Evolutionary conservation across 345 rosid species (phyloP).

Genomic region (Moricandia arvensis): DNA sequence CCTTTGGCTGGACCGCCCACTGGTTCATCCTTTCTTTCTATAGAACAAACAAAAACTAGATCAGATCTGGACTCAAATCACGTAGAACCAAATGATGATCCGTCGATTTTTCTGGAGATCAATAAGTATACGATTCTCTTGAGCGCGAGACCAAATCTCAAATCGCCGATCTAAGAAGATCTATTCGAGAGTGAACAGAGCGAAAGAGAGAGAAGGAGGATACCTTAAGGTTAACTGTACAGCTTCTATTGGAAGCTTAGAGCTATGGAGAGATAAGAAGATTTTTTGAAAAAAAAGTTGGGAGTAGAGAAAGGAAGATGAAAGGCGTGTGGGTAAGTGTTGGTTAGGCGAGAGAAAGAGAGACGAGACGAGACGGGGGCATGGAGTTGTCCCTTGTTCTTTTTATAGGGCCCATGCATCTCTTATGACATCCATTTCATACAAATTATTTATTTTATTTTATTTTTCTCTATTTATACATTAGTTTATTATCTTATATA

Average conservation of each 20-base stretch:
- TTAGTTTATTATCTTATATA: background rate
- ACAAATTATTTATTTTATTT: too few relatives aligned
- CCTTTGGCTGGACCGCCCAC: constrained; percentile 56
- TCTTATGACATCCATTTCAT: background rate
- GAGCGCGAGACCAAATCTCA: too few relatives aligned
- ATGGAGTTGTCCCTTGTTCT: constrained; percentile 23
- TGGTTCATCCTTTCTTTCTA: constrained; percentile 50
- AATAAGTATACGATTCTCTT: too few relatives aligned
- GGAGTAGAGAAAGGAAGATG: constrained; percentile 10
- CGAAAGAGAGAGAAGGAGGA: too few relatives aligned
- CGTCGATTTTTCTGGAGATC: too few relatives aligned
- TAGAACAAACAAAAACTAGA: background rate
- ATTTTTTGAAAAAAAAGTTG: background rate
- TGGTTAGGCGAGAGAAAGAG: constrained; percentile 21
- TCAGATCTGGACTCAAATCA: too few relatives aligned
- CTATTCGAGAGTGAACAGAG: too few relatives aligned
- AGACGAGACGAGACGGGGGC: constrained; percentile 5
- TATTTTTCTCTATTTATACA: background rate
- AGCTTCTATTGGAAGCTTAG: background rate
- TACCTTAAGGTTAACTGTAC: constrained; percentile 39
- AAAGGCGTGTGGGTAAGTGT: constrained; percentile 28
- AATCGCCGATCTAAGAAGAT: too few relatives aligned
- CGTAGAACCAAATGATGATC: too few relatives aligned
- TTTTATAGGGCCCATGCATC: constrained; percentile 23
- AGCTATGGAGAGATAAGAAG: constrained; percentile 26